A percentile compares a stretch with the other conserved stretches of the same genome.
These are phyloP conservation scores for Colletotrichum tanaceti DNA, from an alignment of 2,329 filamentous ascomycete genomes.

Conservation along the genomic window DNA sequence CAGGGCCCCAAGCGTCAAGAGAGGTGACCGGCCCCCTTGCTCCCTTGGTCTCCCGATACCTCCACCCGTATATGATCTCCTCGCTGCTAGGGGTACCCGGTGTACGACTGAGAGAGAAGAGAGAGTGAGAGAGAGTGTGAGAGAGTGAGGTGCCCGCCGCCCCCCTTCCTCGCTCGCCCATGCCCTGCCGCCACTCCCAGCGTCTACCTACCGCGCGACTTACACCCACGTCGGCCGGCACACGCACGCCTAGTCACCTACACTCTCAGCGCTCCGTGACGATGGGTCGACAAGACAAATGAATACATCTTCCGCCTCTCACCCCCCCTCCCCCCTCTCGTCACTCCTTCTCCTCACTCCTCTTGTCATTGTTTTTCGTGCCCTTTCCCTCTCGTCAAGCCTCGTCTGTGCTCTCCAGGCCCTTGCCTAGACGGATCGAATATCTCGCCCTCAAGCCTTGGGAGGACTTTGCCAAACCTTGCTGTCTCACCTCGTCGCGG, in stretches of 20 bases:
- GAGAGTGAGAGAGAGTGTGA: conserved; percentile 3
- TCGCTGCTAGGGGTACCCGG: conserved; percentile 35
- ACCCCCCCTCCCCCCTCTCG: conserved; percentile 35
- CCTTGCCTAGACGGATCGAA: conserved; percentile 41
- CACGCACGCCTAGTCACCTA: conserved; percentile 1
- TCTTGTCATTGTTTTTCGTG: conserved; percentile 34
- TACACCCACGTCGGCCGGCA: conserved; percentile 37
- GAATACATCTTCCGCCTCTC: conserved; percentile 40
- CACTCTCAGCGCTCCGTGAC: conserved; percentile 19
- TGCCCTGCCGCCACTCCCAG: conserved; percentile 39
- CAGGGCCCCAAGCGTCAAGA: conserved; percentile 21
- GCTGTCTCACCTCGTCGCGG: conserved; percentile 39
- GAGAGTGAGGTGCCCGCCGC: too few relatives aligned
- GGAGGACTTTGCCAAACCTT: conserved; percentile 32
- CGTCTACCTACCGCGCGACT: conserved; percentile 35
- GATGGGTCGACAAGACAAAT: conserved; percentile 35
- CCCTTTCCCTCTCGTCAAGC: conserved; percentile 34
- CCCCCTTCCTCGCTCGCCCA: conserved; percentile 23
- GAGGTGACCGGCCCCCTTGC: conserved; percentile 35
- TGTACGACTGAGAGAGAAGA: conserved; percentile 20
- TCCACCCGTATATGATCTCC: conserved; percentile 42
- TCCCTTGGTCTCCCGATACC: conserved; percentile 40
- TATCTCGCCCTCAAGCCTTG: conserved; percentile 38
- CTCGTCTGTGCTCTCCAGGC: conserved; percentile 40
- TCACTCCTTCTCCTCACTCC: conserved; percentile 31